Percentiles rank a stretch among this genome's conserved stretches.
Evolutionary conservation across 805 yeast genomes (phyloP).

Genomic region (Monosporozyma unispora): DNA sequence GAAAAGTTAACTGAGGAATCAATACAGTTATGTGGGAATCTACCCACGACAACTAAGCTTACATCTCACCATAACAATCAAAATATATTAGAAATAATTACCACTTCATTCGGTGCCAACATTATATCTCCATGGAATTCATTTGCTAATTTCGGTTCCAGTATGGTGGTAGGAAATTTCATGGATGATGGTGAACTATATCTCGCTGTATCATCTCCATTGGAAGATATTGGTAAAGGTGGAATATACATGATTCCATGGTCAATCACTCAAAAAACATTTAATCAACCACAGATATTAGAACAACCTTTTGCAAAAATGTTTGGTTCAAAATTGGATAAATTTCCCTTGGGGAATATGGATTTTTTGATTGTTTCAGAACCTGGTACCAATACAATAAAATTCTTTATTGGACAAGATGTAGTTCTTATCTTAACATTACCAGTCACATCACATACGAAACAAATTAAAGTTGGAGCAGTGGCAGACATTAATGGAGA

Average conservation of each 20-base stretch:
- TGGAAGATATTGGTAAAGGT: slow-evolving; percentile 34
- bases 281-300: not conserved
- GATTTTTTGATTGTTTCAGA: slow-evolving; percentile 39
- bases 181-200: slow-evolving; percentile 30
- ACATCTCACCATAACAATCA: too few species aligned
- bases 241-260: slow-evolving; percentile 39
- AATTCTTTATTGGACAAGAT: slow-evolving; percentile 24
- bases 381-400: slow-evolving; percentile 43
- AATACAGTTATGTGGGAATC: slow-evolving; percentile 12
- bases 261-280: not conserved
- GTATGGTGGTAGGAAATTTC: slow-evolving; percentile 37
- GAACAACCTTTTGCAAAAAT: slow-evolving; percentile 12
- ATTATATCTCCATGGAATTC: slow-evolving; percentile 19
- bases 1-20: slow-evolving; percentile 5
- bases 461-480: slow-evolving; percentile 28
- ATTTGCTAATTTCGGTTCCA: slow-evolving; percentile 38
- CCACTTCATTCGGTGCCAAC: not conserved
- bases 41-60: too few species aligned
- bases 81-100: not conserved
- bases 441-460: slow-evolving; percentile 12
- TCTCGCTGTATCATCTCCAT: slow-evolving; percentile 45
- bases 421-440: slow-evolving; percentile 21
- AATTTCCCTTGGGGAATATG: slow-evolving; percentile 21
- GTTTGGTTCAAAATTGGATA: slow-evolving; percentile 37
- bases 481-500: slow-evolving; percentile 32